Evolutionary conservation across 2,329 filamentous ascomycete species (phyloP), one percentile per base, ranked within the genome.

Genomic region (Ophiostoma novo-ulmi): DNA sequence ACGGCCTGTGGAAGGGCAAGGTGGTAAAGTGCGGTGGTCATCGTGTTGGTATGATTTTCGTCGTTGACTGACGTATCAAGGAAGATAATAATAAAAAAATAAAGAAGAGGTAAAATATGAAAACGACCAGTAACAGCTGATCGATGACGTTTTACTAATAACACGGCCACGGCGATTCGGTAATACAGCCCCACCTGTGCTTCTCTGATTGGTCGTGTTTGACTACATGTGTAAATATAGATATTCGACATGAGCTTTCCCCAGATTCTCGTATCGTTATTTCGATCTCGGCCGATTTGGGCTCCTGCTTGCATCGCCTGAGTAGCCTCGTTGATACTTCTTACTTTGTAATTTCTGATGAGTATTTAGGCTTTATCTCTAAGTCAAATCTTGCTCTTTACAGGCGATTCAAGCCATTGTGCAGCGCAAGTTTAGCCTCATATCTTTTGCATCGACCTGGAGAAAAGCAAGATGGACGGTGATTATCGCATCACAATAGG

Each of bases 1-100:
- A 94, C 80, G 74, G 86, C 82, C 66, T 85, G 81, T 1, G 93
- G 92, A 22, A 97, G 84, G 31, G 91, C 93, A 74, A 96, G 80
- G 55, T 87, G 89, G n/a, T 91, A 89, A 72, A 95, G 87, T 79
- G 91, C 90, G 73, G 91, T 89, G 13, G 91, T 94, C 92, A 95
- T 96, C 79, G 68, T 39, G 35, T 38, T 8, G 39, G 31, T 31
- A 31, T 31, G 31, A 4, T 31, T 31, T 3, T 31, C 22, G 41
- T 36, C 44, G 36, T 39, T 26, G 6, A 36, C 13, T 17, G 36
- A 61, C 26, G 14, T 38, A 5, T 38, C n/a, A 8, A n/a, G 8
- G 5, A 8, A 38, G 61, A 63, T 4, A 61, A 17, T 11, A 36
- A n/a, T 5, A 38, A 5, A n/a, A 5, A 10, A 31, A 5, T 11